Percentiles rank a stretch among this genome's conserved stretches.
These are phyloP conservation scores for Metarhizium sp. DNA, from an alignment of 2,329 filamentous ascomycete species.

Conservation along the genomic window DNA sequence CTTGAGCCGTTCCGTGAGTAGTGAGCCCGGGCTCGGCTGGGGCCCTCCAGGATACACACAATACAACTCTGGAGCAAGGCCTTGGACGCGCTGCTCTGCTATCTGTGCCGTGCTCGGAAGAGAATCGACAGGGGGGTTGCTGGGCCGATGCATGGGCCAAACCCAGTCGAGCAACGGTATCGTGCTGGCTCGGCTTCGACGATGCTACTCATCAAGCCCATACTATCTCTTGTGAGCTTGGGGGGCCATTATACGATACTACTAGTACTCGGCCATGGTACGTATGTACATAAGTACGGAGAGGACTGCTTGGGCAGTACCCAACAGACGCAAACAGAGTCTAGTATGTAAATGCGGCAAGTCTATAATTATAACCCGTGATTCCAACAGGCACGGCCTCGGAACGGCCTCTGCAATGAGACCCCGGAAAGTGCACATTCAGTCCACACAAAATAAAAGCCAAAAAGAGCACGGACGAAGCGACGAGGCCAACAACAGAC, in stretches of 20 bases:
- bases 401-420: neutral
- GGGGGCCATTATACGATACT: neutral
- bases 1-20: neutral
- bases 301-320: neutral
- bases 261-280: too few species aligned
- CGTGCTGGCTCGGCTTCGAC: neutral
- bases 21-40: neutral
- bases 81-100: neutral
- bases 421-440: neutral
- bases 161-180: neutral
- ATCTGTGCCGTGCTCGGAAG: neutral
- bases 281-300: neutral
- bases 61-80: neutral
- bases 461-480: neutral
- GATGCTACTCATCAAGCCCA: neutral
- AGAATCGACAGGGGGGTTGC: neutral
- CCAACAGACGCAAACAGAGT: neutral
- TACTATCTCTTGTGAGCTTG: neutral
- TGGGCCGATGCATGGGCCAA: neutral
- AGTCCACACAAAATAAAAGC: too few species aligned
- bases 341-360: neutral
- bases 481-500: neutral
- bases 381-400: neutral
- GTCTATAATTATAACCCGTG: neutral
- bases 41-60: neutral